Evolutionary conservation across 192 early-diverging fungal species (phyloP).

Genomic region (Mycoemilia scoparia): DNA sequence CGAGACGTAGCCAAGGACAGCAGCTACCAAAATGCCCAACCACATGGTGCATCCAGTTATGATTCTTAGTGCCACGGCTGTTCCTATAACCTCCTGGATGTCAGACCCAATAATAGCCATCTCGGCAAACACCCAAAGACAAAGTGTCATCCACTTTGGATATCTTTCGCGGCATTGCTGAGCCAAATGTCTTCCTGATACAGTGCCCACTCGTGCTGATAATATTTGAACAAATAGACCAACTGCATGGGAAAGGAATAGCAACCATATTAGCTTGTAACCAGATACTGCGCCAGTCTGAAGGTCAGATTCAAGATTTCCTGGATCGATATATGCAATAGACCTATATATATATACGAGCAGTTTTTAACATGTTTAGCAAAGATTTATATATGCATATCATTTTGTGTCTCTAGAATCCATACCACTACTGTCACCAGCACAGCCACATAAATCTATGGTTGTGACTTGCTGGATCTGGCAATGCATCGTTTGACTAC

Average conservation of each 20-base stretch:
- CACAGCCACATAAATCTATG: too few relatives aligned
- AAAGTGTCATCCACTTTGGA: constrained; percentile 7
- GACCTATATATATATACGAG: constrained; percentile 14
- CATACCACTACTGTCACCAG: too few relatives aligned
- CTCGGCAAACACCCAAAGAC: constrained; percentile 40
- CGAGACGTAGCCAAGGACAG: constrained; percentile 59
- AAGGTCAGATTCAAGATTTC: constrained; percentile 51
- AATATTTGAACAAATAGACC: constrained; percentile 44
- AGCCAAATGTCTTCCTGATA: constrained; percentile 43
- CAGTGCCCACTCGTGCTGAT: constrained; percentile 40
- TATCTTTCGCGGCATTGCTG: constrained; percentile 31
- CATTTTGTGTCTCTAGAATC: too few relatives aligned
- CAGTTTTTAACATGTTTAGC: not conserved
- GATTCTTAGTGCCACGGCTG: constrained; percentile 70
- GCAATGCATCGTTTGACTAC: not conserved
- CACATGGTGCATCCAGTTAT: constrained; percentile 48
- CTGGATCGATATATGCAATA: constrained; percentile 52
- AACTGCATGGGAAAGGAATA: constrained; percentile 41
- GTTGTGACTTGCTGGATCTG: too few relatives aligned
- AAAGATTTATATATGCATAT: not conserved
- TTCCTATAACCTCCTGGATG: constrained; percentile 73
- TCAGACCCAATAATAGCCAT: constrained; percentile 51
- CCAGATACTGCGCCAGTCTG: constrained; percentile 48
- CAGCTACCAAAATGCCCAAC: constrained; percentile 58
- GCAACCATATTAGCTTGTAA: constrained; percentile 44